These are phyloP conservation scores for Albophoma yamanashiensis DNA, from an alignment of 2,329 filamentous ascomycete genomes.

Conservation along the genomic window DNA sequence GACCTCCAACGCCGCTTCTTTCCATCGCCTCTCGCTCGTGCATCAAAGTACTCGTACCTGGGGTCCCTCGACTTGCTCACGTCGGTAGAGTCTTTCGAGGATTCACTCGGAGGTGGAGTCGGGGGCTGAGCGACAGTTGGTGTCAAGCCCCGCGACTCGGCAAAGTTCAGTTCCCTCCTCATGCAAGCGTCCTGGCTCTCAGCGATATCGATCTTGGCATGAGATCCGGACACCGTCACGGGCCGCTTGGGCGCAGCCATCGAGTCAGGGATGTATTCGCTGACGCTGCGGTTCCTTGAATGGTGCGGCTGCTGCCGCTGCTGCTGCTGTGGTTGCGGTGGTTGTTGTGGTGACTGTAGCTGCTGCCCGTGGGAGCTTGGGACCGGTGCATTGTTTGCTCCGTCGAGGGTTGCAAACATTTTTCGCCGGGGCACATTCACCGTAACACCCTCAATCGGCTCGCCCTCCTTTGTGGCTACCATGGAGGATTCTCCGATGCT, in stretches of 20 bases:
- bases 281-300: slow-evolving; percentile 70
- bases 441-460: slow-evolving; percentile 39
- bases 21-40: slow-evolving; percentile 52
- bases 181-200: slow-evolving; percentile 37
- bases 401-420: slow-evolving; percentile 31
- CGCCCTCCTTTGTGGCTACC: slow-evolving; percentile 38
- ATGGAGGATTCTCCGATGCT: slow-evolving; percentile 24
- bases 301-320: slow-evolving; percentile 26
- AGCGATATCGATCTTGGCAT: slow-evolving; percentile 26
- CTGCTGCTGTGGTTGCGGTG: not conserved
- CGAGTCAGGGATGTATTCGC: slow-evolving; percentile 74
- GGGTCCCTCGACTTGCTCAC: slow-evolving; percentile 29
- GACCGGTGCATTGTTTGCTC: slow-evolving; percentile 21
- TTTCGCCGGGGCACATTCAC: slow-evolving; percentile 46
- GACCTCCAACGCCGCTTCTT: slow-evolving; percentile 71
- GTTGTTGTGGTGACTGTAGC: not conserved
- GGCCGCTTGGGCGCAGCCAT: slow-evolving; percentile 60
- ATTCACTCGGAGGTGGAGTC: slow-evolving; percentile 76
- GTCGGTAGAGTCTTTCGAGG: slow-evolving; percentile 34
- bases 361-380: slow-evolving; percentile 6
- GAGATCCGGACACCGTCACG: slow-evolving; percentile 59
- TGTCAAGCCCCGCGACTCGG: slow-evolving; percentile 64
- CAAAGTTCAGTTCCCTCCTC: slow-evolving; percentile 71
- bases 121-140: slow-evolving; percentile 51
- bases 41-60: slow-evolving; percentile 56